Conservation (phyloP, 352 stramenopile genomes). For the Hyaloperonospora brassicae region DNA sequence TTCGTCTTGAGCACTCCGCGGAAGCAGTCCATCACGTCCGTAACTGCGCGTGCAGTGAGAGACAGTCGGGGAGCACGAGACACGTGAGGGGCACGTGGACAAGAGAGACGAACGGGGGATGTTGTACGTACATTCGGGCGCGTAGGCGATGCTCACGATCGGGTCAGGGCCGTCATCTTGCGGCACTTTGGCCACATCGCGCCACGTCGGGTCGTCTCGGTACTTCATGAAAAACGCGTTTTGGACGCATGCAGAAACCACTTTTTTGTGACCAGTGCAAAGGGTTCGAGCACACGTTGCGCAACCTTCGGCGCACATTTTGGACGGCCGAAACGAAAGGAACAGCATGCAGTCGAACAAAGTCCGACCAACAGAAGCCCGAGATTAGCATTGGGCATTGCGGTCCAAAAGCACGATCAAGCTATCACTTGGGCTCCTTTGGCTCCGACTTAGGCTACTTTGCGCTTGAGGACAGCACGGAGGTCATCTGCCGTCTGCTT, state of each 20-base stretch:
- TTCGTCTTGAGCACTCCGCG: constrained; percentile 86
- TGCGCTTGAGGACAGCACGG: constrained; percentile 37
- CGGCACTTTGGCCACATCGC: constrained; percentile 75
- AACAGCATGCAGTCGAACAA: too few relatives aligned
- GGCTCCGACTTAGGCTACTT: constrained; percentile 11
- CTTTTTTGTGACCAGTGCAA: too few relatives aligned
- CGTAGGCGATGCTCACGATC: constrained; percentile 76
- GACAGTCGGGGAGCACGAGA: background rate
- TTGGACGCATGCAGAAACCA: too few relatives aligned
- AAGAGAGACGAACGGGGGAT: background rate
- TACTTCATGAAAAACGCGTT: constrained; percentile 32
- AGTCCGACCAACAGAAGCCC: too few relatives aligned
- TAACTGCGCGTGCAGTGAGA: constrained; percentile 32
- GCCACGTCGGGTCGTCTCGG: constrained; percentile 58
- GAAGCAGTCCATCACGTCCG: constrained; percentile 92
- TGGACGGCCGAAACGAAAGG: too few relatives aligned
- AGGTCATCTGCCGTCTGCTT: constrained; percentile 60
- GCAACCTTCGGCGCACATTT: too few relatives aligned
- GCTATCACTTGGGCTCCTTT: background rate
- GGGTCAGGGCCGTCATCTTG: constrained; percentile 77
- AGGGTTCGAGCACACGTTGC: too few relatives aligned
- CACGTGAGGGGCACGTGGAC: background rate
- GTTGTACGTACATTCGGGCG: constrained; percentile 44
- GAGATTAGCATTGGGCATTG: too few relatives aligned
- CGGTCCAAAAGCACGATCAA: background rate